A percentile compares a stretch with the other conserved stretches of the same genome.
phyloP scores from a whole-genome alignment of 768 basidiomycete species.

The Mycena filopes region DNA sequence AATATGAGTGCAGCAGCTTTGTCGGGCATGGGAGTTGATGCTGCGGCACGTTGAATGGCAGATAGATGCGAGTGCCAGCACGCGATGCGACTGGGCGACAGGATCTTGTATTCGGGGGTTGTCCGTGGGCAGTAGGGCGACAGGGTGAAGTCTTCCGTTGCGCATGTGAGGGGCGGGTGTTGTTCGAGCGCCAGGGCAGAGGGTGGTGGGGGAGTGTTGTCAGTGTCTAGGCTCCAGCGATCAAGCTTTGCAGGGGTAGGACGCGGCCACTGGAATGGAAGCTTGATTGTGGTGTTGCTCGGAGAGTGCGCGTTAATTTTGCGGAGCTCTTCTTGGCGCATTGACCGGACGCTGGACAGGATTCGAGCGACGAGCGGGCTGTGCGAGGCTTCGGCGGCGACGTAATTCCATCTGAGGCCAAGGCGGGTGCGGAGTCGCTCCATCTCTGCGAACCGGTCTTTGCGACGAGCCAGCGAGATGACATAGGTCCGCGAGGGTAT shows the following conservation, averaged over 20 bases:
- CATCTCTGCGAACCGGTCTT: conserved; percentile 69
- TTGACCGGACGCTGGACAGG: conserved; percentile 18
- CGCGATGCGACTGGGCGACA: conserved; percentile 70
- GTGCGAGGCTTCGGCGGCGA: conserved; percentile 51
- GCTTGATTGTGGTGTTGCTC: conserved; percentile 14
- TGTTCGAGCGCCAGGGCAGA: conserved; percentile 4
- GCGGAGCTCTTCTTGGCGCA: conserved; percentile 16
- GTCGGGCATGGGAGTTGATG: conserved; percentile 27
- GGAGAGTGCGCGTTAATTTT: not conserved
- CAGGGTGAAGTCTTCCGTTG: conserved; percentile 52
- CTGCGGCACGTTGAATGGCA: conserved; percentile 57
- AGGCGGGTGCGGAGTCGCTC: conserved; percentile 59
- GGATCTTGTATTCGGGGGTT: conserved; percentile 59
- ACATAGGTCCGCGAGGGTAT: conserved; percentile 61
- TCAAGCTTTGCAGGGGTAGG: not conserved
- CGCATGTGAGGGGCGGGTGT: conserved; percentile 56
- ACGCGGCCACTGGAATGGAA: conserved; percentile 47
- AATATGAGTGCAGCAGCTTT: conserved; percentile 62
- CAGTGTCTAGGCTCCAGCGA: not conserved
- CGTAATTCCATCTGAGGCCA: conserved; percentile 62
- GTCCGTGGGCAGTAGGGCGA: conserved; percentile 46
- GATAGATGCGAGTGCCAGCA: conserved; percentile 79
- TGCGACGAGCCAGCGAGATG: conserved; percentile 66
- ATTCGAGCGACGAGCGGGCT: conserved; percentile 19
- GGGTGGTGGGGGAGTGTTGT: conserved; percentile 15